Conservation (phyloP, 257 asterid genomes). For the Nicotiana noctiflora region DNA sequence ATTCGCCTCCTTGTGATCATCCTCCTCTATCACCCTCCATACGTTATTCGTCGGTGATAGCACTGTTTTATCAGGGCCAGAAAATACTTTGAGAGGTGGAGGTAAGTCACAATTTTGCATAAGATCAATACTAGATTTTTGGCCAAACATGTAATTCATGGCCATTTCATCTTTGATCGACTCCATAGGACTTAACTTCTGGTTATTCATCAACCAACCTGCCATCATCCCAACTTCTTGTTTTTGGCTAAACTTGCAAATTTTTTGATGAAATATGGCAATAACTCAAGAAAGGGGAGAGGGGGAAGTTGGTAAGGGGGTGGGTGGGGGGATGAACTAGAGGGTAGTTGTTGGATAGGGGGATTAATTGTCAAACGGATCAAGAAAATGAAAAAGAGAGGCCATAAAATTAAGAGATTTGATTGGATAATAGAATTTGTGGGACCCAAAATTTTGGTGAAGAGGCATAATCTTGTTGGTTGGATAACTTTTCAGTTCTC, state of each 20-base stretch:
- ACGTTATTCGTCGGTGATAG: conserved; percentile 14
- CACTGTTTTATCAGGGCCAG: conserved; percentile 26
- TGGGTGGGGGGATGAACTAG: not conserved
- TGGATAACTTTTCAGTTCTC: not conserved
- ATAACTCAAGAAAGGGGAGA: not conserved
- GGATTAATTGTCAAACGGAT: not conserved
- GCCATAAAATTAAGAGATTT: not conserved
- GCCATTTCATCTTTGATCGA: conserved; percentile 19
- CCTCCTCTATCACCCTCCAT: not conserved
- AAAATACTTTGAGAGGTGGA: conserved; percentile 47
- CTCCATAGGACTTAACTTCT: conserved; percentile 12
- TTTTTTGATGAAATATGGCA: not conserved
- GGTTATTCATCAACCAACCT: conserved; percentile 16
- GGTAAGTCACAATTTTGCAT: conserved; percentile 72
- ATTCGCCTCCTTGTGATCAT: conserved; percentile 8
- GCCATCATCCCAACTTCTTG: conserved; percentile 18
- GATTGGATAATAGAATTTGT: not conserved
- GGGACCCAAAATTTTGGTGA: not conserved
- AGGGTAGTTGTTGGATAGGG: conserved; percentile 1
- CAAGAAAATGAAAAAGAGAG: not conserved
- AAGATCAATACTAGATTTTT: conserved; percentile 26
- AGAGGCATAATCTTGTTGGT: not conserved
- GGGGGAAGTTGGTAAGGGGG: not conserved
- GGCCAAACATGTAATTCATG: conserved; percentile 9
- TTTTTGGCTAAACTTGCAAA: not conserved